These are phyloP conservation scores for Cardiospermum halicacabum DNA, from an alignment of 345 rosid species.

Conservation along the genomic window DNA sequence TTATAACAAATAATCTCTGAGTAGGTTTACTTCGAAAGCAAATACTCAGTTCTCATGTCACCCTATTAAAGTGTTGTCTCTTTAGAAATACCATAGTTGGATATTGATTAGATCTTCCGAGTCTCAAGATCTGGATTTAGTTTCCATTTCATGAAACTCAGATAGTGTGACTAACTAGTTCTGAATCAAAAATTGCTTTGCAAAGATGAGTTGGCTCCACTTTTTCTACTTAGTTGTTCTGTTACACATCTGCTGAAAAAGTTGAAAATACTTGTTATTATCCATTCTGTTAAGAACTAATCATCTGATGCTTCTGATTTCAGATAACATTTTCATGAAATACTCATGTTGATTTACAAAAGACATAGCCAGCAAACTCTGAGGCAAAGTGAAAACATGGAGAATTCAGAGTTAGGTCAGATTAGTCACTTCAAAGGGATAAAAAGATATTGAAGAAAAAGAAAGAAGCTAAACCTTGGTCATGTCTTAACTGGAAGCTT, in stretches of 20 bases:
- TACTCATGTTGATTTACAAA: not conserved
- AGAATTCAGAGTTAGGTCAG: not conserved
- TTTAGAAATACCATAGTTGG: not conserved
- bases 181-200: not conserved
- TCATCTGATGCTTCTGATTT: not conserved
- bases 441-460: not conserved
- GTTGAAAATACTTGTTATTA: not conserved
- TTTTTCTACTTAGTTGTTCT: not conserved
- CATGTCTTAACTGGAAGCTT: not conserved
- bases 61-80: not conserved
- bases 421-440: not conserved
- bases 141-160: not conserved
- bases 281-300: not conserved
- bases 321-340: not conserved
- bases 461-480: not conserved
- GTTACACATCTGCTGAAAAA: not conserved
- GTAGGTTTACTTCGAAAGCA: not conserved
- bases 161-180: not conserved
- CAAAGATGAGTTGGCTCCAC: not conserved
- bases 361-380: not conserved
- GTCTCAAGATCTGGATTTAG: not conserved
- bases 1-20: not conserved
- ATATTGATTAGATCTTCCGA: not conserved
- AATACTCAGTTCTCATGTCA: not conserved
- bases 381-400: not conserved